These are phyloP conservation scores for Sugiyamaella floridensis DNA, from an alignment of 805 yeast genomes.

Conservation along the genomic window DNA sequence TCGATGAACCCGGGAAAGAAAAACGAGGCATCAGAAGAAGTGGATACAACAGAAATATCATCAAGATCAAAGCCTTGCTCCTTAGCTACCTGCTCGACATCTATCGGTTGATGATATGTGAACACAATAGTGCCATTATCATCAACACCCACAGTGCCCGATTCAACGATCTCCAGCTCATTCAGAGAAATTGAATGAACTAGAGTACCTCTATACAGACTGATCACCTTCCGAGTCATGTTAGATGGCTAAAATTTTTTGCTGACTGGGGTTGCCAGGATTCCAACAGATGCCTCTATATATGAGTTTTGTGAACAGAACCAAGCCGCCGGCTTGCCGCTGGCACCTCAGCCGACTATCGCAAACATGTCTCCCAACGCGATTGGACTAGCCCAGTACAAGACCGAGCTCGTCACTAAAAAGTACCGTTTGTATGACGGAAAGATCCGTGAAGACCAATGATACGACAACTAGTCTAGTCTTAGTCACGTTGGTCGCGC, in stretches of 20 bases:
- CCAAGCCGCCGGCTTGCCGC: not conserved
- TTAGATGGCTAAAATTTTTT: not conserved
- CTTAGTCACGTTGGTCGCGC: no score
- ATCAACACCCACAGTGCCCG: constrained; percentile 60
- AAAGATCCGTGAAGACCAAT: no score
- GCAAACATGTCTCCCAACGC: no score
- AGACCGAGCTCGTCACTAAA: no score
- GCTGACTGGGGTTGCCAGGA: no score
- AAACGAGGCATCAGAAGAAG: constrained; percentile 34
- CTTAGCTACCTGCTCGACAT: constrained; percentile 28
- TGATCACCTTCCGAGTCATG: constrained; percentile 8
- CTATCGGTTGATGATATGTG: constrained; percentile 22
- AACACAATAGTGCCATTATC: constrained; percentile 46
- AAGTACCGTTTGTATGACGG: no score
- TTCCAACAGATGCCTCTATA: no score
- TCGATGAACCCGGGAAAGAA: constrained; percentile 79
- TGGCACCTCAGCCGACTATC: not conserved
- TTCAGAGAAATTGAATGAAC: constrained; percentile 10
- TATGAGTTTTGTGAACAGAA: no score
- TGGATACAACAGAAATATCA: constrained; percentile 1
- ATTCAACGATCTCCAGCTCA: constrained; percentile 46
- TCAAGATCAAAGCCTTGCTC: constrained; percentile 15
- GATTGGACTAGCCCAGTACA: no score
- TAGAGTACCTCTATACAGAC: constrained; percentile 15
- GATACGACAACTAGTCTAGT: no score